These are phyloP conservation scores for Schizophyllum amplum DNA, from an alignment of 1,284 basidiomycete genomes.

Conservation along the genomic window DNA sequence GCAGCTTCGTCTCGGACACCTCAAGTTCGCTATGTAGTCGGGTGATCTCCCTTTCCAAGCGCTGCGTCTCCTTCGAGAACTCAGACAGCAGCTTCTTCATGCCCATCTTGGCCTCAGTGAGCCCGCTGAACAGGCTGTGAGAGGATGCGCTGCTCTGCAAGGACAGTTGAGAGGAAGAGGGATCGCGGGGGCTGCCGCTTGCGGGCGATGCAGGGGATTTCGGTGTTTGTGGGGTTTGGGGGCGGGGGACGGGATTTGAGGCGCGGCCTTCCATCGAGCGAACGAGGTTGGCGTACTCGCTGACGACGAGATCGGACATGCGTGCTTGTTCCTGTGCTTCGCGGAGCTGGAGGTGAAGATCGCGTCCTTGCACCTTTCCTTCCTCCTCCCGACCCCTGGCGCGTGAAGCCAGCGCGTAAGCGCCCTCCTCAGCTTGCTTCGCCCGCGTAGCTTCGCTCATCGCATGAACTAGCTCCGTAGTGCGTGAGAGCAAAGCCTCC, in stretches of 20 bases:
- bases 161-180: no score
- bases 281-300: conserved; percentile 11
- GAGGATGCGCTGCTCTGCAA: not conserved
- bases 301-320: conserved; percentile 8
- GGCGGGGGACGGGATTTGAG: not conserved
- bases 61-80: not conserved
- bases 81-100: not conserved
- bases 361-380: not conserved
- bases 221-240: not conserved
- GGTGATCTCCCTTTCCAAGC: conserved; percentile 18
- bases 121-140: not conserved
- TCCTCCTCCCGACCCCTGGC: conserved; percentile 9
- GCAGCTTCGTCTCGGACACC: conserved; percentile 30
- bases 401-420: conserved; percentile 10
- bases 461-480: not conserved
- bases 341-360: not conserved
- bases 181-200: not conserved
- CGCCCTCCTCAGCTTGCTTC: conserved; percentile 3
- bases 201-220: not conserved
- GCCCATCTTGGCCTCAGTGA: not conserved
- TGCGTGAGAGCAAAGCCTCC: not conserved
- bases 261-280: conserved; percentile 7
- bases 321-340: conserved; percentile 3
- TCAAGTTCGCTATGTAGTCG: conserved; percentile 38
- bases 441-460: not conserved